Evolutionary conservation across 305 asterid species (phyloP), one percentile per base, ranked within the genome.

Genomic region (Plantago lanceolata): DNA sequence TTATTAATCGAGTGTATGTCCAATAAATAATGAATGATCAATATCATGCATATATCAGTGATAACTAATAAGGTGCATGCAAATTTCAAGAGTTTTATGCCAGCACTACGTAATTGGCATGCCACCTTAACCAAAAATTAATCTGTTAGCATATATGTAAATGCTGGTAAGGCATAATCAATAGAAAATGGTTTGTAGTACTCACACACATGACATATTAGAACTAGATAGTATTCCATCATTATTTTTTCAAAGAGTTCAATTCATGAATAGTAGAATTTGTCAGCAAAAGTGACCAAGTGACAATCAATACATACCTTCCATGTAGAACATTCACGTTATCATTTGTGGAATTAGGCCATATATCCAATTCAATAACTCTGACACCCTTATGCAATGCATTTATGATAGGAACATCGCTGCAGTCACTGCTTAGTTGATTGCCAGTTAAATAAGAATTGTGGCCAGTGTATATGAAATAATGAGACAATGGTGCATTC

Each of bases 381-480:
- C 99, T 74, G 40, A 93, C 97, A 44, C 99, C 93, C 61, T 73
- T 80, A 31, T 76, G 84, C 69, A 93, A 81, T 48, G 99, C 97
- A n/a, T 73, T 61, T 59, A 88, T 70, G 61, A 93, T 87, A 56
- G 99, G 99, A 51, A 68, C 80, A 64, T 86, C 99, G 72, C 97
- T 90, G 71, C 96, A 87, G 66, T 90, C 97, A 54, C 99, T 93
- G 69, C 96, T 90, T 37, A 93, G 82, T 73, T 93, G 99, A 73
- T 93, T 93, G 70, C 99, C 99, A 17, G 95, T 93, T 72, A 93
- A 74, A 79, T 93, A 93, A 60, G 99, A 93, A 81, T 90, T 93
- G 61, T 93, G 99, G 51, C 97, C 97, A 5, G 99, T 93, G 82
- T 79, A 88, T 73, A 93, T 86, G 68, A 72, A 93, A 84, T 93